phyloP scores from a whole-genome alignment of 306 rosid genomes.

The Dryas alaskensis region DNA sequence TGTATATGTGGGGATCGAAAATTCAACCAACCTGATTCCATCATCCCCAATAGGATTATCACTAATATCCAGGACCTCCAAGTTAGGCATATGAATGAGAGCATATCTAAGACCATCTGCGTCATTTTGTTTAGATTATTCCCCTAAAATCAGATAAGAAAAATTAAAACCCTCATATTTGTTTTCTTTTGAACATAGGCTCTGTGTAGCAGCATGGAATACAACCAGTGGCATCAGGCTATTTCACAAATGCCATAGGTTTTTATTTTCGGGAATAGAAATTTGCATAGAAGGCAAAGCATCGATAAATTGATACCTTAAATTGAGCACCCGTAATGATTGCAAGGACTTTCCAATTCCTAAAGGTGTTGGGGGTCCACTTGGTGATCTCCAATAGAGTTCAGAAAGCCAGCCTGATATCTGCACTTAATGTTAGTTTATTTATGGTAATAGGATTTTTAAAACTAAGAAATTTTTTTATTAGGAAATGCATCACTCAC shows the following conservation, averaged over 20 bases:
- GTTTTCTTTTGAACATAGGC: slow-evolving; percentile 1
- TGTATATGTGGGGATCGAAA: slow-evolving; percentile 23
- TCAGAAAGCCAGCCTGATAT: slow-evolving; percentile 84
- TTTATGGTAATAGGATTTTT: slow-evolving; percentile 16
- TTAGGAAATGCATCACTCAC: slow-evolving; percentile 48
- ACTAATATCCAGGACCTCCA: slow-evolving; percentile 89
- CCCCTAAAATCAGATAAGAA: slow-evolving; percentile 46
- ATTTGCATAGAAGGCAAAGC: slow-evolving; percentile 8
- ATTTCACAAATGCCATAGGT: slow-evolving; percentile 8
- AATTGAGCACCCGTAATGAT: slow-evolving; percentile 61
- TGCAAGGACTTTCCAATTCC: slow-evolving; percentile 61
- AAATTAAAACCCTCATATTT: neutral
- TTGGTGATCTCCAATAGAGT: slow-evolving; percentile 41
- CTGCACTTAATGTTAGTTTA: slow-evolving; percentile 46
- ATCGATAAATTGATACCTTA: slow-evolving; percentile 52
- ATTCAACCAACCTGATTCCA: slow-evolving; percentile 66
- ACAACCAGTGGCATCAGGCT: slow-evolving; percentile 1
- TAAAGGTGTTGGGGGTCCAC: slow-evolving; percentile 26
- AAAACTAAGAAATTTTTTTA: slow-evolving; percentile 16
- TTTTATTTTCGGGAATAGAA: slow-evolving; percentile 1
- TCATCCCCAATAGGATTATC: slow-evolving; percentile 73
- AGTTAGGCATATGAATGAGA: slow-evolving; percentile 54
- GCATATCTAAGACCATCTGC: slow-evolving; percentile 59
- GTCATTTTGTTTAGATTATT: slow-evolving; percentile 60
- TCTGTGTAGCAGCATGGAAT: slow-evolving; percentile 17